A percentile compares a stretch with the other conserved stretches of the same genome.
Evolutionary conservation across 768 basidiomycete species (phyloP).

Genomic region (Xerocomus brunneocitrinus): DNA sequence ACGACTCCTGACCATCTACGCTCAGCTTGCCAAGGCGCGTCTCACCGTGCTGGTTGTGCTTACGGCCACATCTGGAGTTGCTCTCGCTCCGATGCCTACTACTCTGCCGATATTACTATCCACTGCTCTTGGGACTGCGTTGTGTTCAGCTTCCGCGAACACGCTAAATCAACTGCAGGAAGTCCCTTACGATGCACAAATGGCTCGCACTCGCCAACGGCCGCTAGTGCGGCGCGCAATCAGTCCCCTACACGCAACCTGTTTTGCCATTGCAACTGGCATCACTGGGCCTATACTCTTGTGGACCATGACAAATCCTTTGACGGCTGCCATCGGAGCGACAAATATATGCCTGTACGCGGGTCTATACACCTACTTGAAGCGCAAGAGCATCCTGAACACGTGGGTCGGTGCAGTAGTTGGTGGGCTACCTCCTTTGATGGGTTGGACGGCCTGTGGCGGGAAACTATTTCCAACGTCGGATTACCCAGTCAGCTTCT

Average conservation of each 20-base stretch:
- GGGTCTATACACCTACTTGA: conserved; percentile 88
- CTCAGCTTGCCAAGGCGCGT: conserved; percentile 78
- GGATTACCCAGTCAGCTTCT: conserved; percentile 52
- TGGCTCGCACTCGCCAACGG: conserved; percentile 82
- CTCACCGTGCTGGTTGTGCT: conserved; percentile 82
- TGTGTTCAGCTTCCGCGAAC: conserved; percentile 93
- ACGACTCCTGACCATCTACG: conserved; percentile 62
- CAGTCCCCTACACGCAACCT: conserved; percentile 75
- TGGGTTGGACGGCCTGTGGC: conserved; percentile 98
- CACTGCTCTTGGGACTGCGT: conserved; percentile 82
- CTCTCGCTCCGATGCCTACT: conserved; percentile 83
- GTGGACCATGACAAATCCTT: conserved; percentile 78
- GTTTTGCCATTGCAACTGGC: conserved; percentile 75
- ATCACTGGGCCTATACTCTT: conserved; percentile 73
- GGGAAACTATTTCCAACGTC: conserved; percentile 67
- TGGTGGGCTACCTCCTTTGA: conserved; percentile 88
- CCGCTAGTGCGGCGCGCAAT: conserved; percentile 86
- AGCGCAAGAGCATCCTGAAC: conserved; percentile 75
- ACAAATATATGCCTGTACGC: conserved; percentile 88
- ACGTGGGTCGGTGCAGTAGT: conserved; percentile 96
- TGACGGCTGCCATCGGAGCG: conserved; percentile 78
- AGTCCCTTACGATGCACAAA: conserved; percentile 94
- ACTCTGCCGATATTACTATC: conserved; percentile 81
- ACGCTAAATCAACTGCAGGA: conserved; percentile 94
- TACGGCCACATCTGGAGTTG: conserved; percentile 88